Evolutionary conservation across 1,284 basidiomycete genomes (phyloP).

Genomic region (Tilletia indica): DNA sequence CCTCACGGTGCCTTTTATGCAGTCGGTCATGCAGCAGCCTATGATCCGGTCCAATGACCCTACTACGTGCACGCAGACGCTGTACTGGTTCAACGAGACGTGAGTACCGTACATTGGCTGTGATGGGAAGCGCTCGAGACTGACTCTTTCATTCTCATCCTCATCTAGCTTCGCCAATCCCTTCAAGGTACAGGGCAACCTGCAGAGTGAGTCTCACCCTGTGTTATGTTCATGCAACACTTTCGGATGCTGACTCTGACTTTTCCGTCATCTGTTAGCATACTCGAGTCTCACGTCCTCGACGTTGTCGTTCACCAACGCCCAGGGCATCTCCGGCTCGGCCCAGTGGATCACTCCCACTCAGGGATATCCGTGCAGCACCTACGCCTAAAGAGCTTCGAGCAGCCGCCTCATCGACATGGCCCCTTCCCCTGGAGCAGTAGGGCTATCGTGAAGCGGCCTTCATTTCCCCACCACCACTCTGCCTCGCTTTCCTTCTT

Average conservation of each 20-base stretch:
- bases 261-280: not conserved
- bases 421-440: no score
- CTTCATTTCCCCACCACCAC: no score
- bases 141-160: not conserved
- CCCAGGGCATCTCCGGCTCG: constrained; percentile 16
- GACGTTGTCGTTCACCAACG: constrained; percentile 5
- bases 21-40: constrained; percentile 16
- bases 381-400: constrained; percentile 2
- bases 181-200: constrained; percentile 11
- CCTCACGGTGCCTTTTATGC: not conserved
- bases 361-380: constrained; percentile 18
- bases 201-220: constrained; percentile 12
- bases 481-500: no score
- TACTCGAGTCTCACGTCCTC: constrained; percentile 9
- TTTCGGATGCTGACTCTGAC: no score
- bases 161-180: constrained; percentile 8
- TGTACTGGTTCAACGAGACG: constrained; percentile 18
- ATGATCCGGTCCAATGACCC: constrained; percentile 6
- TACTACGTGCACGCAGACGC: constrained; percentile 10
- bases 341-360: constrained; percentile 16
- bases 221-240: no score
- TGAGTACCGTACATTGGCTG: not conserved
- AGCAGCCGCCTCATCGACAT: no score
- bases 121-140: no score
- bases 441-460: no score